Base-by-base conservation (phyloP, 2,329 filamentous ascomycete species). In the Pezicula neosporulosa region DNA sequence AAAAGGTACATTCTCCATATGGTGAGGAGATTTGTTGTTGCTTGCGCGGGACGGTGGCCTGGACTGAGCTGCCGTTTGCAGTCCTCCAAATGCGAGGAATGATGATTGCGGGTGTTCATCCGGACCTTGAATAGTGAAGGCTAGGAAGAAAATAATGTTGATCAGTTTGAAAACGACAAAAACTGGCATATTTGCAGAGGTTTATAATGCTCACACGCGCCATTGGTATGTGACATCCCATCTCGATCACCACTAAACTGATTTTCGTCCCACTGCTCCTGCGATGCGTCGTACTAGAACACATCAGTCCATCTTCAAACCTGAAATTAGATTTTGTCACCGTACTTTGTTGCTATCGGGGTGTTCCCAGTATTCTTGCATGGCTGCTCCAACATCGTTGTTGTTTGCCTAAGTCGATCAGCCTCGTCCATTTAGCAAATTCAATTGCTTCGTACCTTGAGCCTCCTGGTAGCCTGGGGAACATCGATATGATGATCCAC, bases 11-110 rank as follows among this genome's bases (percentile, higher is more conserved):
- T 81, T 76, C 57, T 75, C 68, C 55, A 79, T 68, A 58, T 70
- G 77, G 52, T 83, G 64, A 8, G 82, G 81, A 33, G 82, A 85
- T 60, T 73, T 74, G 56, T 77, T 80, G 48, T 77, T 79, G 47
- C 62, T 65, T 42, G 77, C 72, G 65, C 82, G 72, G 19, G 83
- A 86, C 1, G 83, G 83, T n/a, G 83, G 83, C 50, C 82, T 74
- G 16, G 83, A 84, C 15, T 57, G 59, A 15, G 63, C 61, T 42
- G n/a, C 56, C 57, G 37, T 56, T 33, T 33, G 30, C 76, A 27
- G 70, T 71, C 8, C 68, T 67, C 35, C 68, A 70, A 51, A 75
- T 74, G 43, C 7, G 24, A 24, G 24, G 24, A 24, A 24, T 24
- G 24, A 24, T 24, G 24, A 4, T 24, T 24, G 67, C 65, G 36